Evolutionary conservation across 2,329 filamentous ascomycete genomes (phyloP), one percentile per base, ranked within the genome.

Genomic region (Diaporthe caulivora): DNA sequence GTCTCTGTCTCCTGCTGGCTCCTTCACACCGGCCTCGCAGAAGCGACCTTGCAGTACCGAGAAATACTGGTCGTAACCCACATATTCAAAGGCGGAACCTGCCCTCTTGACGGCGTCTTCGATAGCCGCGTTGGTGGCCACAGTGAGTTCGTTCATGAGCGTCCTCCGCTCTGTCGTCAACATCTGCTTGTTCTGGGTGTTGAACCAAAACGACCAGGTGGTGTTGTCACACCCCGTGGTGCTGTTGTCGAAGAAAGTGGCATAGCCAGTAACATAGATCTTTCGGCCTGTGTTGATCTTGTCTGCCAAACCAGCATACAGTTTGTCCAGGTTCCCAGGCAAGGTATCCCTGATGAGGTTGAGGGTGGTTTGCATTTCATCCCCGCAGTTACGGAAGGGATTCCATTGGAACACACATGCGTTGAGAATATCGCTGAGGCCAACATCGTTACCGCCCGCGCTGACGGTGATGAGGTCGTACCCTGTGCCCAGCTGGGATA

Each of bases 181-280:
- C 42, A 24, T 31, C 42, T 64, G 58, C 17, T 64, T 64, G 40
- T 64, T 64, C 26, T n/a, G 26, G 18, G 40, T 8, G 58, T 64
- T 64, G 40, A 47, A 64, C 58, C 58, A 64, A 18, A 64, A 64
- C 24, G 58, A 31, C 58, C 58, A 64, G 26, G 40, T 64, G 40
- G 58, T 64, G 2, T 31, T 64, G 10, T 64, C 58, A 34, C 58
- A 64, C 9, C 24, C 58, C 13, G 40, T 64, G 18, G 58, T 64
- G 40, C 40, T 64, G 58, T 64, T 64, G 58, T 64, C 58, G 58
- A 64, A 64, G 58, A 64, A 64, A 6, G 40, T n/a, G 2, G 58
- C 58, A n/a, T 64, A 64, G 40, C 58, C 58, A 29, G 58, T 64
- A 18, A 64, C 58, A 31, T 64, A 64, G n/a, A 64, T n/a, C 58